Evolutionary conservation across 768 basidiomycete species (phyloP), one percentile per base, ranked within the genome.

Genomic region (Bullera alba): DNA sequence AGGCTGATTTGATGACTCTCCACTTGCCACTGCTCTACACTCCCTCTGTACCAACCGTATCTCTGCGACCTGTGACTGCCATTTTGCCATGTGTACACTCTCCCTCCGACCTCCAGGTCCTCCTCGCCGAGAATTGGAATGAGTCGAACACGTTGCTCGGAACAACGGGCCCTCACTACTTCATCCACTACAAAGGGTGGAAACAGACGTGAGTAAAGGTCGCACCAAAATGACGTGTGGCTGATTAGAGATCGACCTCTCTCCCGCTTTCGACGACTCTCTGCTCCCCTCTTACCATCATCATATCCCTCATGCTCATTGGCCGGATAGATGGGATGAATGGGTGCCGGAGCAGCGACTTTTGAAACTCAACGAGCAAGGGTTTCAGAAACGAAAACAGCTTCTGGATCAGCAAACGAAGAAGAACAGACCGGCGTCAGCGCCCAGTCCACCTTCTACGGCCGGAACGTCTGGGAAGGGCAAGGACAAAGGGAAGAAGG

Each of bases 131-230:
- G 52, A 78, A 75, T 34, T 83, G 82, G 74, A 81, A 83, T 51
- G 83, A 84, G 60, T 72, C 76, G 16, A 82, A 76, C 48, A 79
- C 83, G 0, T 77, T 80, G 35, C 78, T 80, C 4, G 81, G 82
- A 5, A 69, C 73, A 8, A 71, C 79, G 2, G 93, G 92, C 5
- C 80, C 82, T 3, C 88, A 93, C 63, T 96, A 88, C 74, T 84
- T 86, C 54, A 92, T 99, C 32, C 95, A 99, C 72, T 99, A 99
- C 78, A 95, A 96, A 73, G 95, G 95, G 7, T 99, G 95, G 95
- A 99, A 96, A 71, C 86, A 89, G 72, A 92, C 88, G 89, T 92
- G 69, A 61, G 76, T 72, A 15, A 19, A 49, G n/a, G 12, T n/a
- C 32, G n/a, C 10, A 10, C 32, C n/a, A 34, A 34, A 34, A 10